Conservation (phyloP, 495 filamentous ascomycete species). For the Hypoxylon fuscum region DNA sequence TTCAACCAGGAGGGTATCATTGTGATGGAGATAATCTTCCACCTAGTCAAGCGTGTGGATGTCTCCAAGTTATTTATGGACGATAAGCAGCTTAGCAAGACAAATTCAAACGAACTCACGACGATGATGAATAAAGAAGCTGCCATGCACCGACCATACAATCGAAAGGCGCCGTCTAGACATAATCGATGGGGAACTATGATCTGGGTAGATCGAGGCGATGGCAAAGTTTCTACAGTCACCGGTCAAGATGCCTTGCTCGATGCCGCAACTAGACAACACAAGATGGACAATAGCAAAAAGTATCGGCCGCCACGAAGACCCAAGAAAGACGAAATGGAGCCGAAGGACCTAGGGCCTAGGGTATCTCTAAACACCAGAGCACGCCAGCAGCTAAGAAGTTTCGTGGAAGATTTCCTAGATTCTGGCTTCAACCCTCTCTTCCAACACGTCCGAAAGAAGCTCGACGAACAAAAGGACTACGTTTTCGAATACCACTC, state of each 20-base stretch:
- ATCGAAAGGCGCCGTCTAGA: conserved; percentile 81
- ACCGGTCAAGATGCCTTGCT: conserved; percentile 86
- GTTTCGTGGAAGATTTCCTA: conserved; percentile 92
- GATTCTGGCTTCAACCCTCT: conserved; percentile 97
- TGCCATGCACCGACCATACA: conserved; percentile 78
- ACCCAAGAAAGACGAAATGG: conserved; percentile 69
- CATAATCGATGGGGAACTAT: conserved; percentile 97
- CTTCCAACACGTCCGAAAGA: conserved; percentile 84
- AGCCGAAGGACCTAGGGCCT: conserved; percentile 78
- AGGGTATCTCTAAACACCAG: conserved; percentile 70
- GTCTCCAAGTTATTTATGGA: conserved; percentile 86
- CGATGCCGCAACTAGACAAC: conserved; percentile 73
- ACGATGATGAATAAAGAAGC: conserved; percentile 80
- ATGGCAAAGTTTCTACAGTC: conserved; percentile 81
- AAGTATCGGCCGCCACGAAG: conserved; percentile 84
- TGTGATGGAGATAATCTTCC: conserved; percentile 88
- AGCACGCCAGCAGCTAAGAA: conserved; percentile 75
- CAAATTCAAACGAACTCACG: conserved; percentile 76
- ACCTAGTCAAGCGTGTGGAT: conserved; percentile 90
- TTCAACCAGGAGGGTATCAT: conserved; percentile 88
- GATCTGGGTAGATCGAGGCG: conserved; percentile 93
- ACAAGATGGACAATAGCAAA: conserved; percentile 91
- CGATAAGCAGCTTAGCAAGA: conserved; percentile 70
- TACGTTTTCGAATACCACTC: conserved; percentile 77
- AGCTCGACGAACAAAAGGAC: conserved; percentile 90